Base-by-base conservation (phyloP, 257 asterid species). In the Ophiorrhiza pumila region DNA sequence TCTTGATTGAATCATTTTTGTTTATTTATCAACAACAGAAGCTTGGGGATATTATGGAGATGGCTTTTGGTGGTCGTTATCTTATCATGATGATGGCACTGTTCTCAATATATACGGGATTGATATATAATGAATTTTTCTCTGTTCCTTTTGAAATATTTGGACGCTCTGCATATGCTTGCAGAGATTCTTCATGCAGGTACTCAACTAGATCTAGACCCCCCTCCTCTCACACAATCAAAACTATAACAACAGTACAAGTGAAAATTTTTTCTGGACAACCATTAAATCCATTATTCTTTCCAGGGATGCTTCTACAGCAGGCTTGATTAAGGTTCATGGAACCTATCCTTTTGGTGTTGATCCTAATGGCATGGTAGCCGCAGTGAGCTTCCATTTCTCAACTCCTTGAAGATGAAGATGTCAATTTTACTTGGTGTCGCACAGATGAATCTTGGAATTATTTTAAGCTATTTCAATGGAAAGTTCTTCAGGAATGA, bases 61-160 rank as follows among this genome's bases (percentile, higher is more conserved):
- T 87, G 92, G 76, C 88, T 62, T 85, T 87, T 83, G 87, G 92
- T 64, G 92, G 92, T 73, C 92, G 92, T 37, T 87, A 87, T 82
- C 77, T 87, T 29, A 85, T 87, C 74, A 70, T 87, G 82, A 80
- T 87, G 92, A 87, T 87, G 92, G 88, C 92, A 22, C 73, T 87
- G 43, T 87, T 87, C 80, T 87, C 92, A 46, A 87, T 87, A 80
- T 87, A 87, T 81, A 87, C 92, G 55, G 92, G 92, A 68, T 76
- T 87, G 27, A 73, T 85, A 61, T 87, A 87, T 71, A 87, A 87
- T 12, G 92, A 87, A 74, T 87, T 87, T 72, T 87, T 87, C 76
- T 87, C 92, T 59, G 90, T 87, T 50, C 92, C 92, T 58, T 83
- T 81, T 74, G 90, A 87, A 81, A 43, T 87, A 76, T 85, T 87